Conservation (phyloP, 176 grass and related monocot genomes). For the Ensete glaucum region DNA sequence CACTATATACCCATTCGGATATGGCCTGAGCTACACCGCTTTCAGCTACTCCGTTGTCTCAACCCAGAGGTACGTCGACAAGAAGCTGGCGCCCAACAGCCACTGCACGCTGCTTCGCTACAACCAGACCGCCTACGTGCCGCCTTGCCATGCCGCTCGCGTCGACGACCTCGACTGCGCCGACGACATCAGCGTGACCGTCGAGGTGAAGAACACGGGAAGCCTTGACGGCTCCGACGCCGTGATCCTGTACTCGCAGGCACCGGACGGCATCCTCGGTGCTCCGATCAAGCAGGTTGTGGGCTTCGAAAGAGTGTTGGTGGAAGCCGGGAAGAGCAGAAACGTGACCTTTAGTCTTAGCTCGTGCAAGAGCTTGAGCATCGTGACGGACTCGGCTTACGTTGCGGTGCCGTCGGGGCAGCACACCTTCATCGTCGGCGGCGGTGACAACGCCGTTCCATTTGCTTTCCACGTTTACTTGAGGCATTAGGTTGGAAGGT, state of each 20-base stretch:
- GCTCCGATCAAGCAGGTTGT: slow-evolving; percentile 38
- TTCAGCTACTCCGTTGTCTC: slow-evolving; percentile 15
- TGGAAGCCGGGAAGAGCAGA: neutral
- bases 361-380: slow-evolving; percentile 31
- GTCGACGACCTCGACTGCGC: slow-evolving; percentile 8
- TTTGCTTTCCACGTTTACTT: slow-evolving; percentile 24
- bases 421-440: slow-evolving; percentile 26
- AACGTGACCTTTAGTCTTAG: slow-evolving; percentile 24
- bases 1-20: slow-evolving; percentile 36
- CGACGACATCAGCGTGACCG: slow-evolving; percentile 16
- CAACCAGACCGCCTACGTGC: neutral
- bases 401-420: slow-evolving; percentile 31
- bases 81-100: neutral
- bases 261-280: slow-evolving; percentile 25
- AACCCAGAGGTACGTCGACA: neutral
- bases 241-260: slow-evolving; percentile 29
- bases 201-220: slow-evolving; percentile 27
- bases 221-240: slow-evolving; percentile 13
- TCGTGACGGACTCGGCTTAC: slow-evolving; percentile 40
- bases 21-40: slow-evolving; percentile 3
- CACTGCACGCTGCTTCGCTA: slow-evolving; percentile 35
- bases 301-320: slow-evolving; percentile 37
- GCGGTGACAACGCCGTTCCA: slow-evolving; percentile 5
- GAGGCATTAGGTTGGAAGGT: neutral
- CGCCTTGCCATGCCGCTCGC: slow-evolving; percentile 2